phyloP scores from a whole-genome alignment of 179 eudicot species.

The Carnegiea gigantea region DNA sequence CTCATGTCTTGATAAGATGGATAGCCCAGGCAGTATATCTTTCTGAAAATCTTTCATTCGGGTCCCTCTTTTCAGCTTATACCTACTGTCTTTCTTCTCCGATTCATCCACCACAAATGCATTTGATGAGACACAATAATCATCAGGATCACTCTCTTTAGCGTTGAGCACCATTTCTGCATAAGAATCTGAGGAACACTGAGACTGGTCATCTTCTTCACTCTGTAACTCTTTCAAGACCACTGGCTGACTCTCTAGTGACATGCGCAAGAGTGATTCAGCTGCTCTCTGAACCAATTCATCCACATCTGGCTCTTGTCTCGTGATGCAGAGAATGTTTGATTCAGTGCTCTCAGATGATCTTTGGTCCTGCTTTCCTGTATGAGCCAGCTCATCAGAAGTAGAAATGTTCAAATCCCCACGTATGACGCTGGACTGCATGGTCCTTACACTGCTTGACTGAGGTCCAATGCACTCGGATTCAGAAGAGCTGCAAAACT shows the following conservation, averaged over 20 bases:
- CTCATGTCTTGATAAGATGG: constrained; percentile 58
- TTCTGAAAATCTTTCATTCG: constrained; percentile 69
- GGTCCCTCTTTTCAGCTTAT: constrained; percentile 62
- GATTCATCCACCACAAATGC: constrained; percentile 36
- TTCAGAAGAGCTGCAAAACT: neutral
- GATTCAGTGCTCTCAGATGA: constrained; percentile 35
- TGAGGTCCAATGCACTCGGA: neutral
- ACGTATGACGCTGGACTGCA: constrained; percentile 36
- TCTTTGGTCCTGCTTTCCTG: constrained; percentile 15
- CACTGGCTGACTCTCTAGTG: constrained; percentile 14
- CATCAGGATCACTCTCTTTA: constrained; percentile 41
- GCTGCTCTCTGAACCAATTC: constrained; percentile 40
- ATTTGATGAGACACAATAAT: constrained; percentile 48
- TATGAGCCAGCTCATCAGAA: neutral
- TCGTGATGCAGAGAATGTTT: constrained; percentile 15
- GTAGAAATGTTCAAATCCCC: constrained; percentile 25
- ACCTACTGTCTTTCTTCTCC: constrained; percentile 33
- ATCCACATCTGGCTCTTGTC: constrained; percentile 35
- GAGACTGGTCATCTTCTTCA: constrained; percentile 35
- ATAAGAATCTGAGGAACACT: constrained; percentile 54
- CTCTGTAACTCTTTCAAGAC: constrained; percentile 23
- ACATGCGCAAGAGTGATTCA: constrained; percentile 40
- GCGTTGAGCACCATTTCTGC: constrained; percentile 54
- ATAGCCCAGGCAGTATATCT: constrained; percentile 58
- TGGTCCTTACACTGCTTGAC: constrained; percentile 27